Base-by-base conservation (phyloP, 495 filamentous ascomycete genomes). In the Stereocaulon alpinum region DNA sequence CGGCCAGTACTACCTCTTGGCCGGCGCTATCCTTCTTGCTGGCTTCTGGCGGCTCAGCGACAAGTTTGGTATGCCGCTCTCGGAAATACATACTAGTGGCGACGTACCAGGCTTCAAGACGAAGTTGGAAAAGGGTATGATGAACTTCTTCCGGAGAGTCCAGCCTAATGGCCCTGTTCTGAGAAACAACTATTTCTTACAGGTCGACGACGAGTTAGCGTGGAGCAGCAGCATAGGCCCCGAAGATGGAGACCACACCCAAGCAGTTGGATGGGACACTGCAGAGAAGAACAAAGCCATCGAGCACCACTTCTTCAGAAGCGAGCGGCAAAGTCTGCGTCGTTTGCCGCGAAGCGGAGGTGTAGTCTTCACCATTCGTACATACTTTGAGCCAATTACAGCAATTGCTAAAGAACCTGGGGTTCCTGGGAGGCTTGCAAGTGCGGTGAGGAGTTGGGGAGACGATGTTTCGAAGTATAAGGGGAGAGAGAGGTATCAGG, bases 1-100 rank as follows among this genome's bases (percentile, higher is more conserved):
- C 66, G 86, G 88, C 27, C 83, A 92, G 69, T 95, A 96, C 72
- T 88, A 91, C 70, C 81, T 94, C 2, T 77, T 89, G 1, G 88
- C 89, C 3, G 91, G 89, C 14, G 78, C 85, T 6, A 85, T 93
- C 55, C 76, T 95, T 11, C 77, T 96, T 0, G 81, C 89, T 0
- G 90, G 89, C 0, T 96, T 95, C 74, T 95, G 89, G 91, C 82
- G 88, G 9, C 79, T 95, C 6, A 74, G 79, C 54, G 88, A 95
- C 66, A 94, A 96, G 72, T 84, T 87, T 69, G 86, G 86, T 9
- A 93, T 96, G 90, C 75, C 78, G 24, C 71, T 95, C 4, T 83
- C 80, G 2, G 86, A 93, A 63, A 93, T 96, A 68, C 91, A 96
- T 67, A 89, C 86, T 0, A 82, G 80, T 1, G 91, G 88, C 22